Percentiles rank a stretch among this genome's conserved stretches.
Conservation (phyloP, 257 asterid species). For the Nicotiana undulata region DNA sequence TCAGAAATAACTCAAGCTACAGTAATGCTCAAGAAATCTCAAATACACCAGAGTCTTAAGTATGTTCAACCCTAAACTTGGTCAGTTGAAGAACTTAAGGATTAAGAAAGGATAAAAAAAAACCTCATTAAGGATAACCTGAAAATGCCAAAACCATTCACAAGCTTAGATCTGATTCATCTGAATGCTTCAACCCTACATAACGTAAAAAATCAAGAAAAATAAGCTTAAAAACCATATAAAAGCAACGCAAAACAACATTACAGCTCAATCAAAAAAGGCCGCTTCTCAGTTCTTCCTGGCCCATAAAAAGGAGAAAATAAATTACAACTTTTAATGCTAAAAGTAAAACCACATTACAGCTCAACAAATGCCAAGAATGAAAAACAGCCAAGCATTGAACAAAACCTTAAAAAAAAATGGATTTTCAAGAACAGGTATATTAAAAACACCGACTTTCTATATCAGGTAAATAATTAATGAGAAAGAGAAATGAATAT, state of each 20-base stretch:
- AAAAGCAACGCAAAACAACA: neutral
- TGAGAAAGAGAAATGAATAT: constrained; percentile 3
- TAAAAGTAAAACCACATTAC: neutral
- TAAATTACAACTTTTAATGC: neutral
- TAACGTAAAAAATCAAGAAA: neutral
- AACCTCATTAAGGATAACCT: neutral
- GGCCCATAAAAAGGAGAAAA: neutral
- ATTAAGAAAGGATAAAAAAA: neutral
- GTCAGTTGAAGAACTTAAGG: neutral
- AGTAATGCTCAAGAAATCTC: neutral
- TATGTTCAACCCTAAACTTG: neutral
- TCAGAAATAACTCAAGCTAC: neutral
- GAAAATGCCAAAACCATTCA: neutral
- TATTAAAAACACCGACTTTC: neutral
- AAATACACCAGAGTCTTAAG: neutral
- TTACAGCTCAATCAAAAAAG: neutral
- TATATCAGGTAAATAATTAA: neutral
- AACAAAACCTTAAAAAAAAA: neutral
- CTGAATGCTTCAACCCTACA: neutral
- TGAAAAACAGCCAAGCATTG: neutral
- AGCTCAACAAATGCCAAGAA: neutral
- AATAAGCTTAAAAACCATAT: neutral
- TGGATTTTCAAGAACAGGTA: neutral
- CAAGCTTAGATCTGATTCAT: neutral
- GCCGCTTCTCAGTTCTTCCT: neutral